phyloP scores from a whole-genome alignment of 805 yeast species.

The Torulaspora quercuum region DNA sequence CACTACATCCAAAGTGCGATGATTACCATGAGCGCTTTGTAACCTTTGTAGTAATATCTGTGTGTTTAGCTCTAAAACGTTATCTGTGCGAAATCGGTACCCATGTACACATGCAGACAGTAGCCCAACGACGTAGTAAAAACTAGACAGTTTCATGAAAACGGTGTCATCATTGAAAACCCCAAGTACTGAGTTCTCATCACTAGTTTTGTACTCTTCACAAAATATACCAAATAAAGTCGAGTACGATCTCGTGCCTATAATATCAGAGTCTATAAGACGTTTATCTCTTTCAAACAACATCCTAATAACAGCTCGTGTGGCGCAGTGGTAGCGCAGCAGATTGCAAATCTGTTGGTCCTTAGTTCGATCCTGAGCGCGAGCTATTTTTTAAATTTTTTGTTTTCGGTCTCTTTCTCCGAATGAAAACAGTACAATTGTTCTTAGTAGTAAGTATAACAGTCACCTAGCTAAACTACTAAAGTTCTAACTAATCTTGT shows the following conservation, averaged over 20 bases:
- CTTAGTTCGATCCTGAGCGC: conserved; percentile 94
- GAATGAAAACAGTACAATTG: too few relatives aligned
- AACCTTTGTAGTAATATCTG: conserved; percentile 9
- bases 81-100: too few relatives aligned
- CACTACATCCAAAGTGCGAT: conserved; percentile 5
- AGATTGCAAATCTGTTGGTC: conserved; percentile 99
- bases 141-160: background rate
- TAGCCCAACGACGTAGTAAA: background rate
- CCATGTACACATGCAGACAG: background rate
- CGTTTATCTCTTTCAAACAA: too few relatives aligned
- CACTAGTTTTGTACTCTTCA: too few relatives aligned
- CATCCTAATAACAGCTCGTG: conserved; percentile 44
- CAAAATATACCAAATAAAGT: too few relatives aligned
- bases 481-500: conserved; percentile 13
- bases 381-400: conserved; percentile 63
- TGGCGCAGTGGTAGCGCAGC: conserved; percentile 99
- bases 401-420: too few relatives aligned
- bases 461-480: conserved; percentile 21
- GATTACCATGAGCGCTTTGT: conserved; percentile 11
- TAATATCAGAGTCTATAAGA: too few relatives aligned
- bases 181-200: too few relatives aligned
- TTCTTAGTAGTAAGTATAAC: too few relatives aligned
- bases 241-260: too few relatives aligned
- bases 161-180: too few relatives aligned
- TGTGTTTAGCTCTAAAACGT: background rate